These are phyloP conservation scores for Marasmius tenuissimus DNA, from an alignment of 1,284 basidiomycete genomes.

Conservation along the genomic window DNA sequence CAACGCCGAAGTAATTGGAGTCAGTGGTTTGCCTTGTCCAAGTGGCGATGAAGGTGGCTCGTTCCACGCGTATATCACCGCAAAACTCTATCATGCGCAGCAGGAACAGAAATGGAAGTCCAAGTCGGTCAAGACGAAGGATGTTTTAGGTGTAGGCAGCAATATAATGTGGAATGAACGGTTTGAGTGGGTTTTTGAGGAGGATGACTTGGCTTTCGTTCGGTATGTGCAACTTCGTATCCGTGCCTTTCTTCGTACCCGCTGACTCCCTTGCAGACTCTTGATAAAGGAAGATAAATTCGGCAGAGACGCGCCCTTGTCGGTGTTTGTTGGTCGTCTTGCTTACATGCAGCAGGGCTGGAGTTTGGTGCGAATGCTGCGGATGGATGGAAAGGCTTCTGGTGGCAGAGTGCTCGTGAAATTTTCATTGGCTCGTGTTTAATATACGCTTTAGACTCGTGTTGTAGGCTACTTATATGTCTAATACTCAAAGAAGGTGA, in stretches of 20 bases:
- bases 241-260: neutral
- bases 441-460: neutral
- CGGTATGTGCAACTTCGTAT: conserved; percentile 31
- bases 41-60: conserved; percentile 32
- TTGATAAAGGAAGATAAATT: conserved; percentile 39
- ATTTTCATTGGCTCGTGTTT: conserved; percentile 22
- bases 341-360: conserved; percentile 45
- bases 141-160: conserved; percentile 30
- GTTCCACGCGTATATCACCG: conserved; percentile 40
- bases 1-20: conserved; percentile 41
- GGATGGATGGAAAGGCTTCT: conserved; percentile 52
- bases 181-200: conserved; percentile 49
- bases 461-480: neutral
- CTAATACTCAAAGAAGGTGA: neutral
- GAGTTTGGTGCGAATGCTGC: conserved; percentile 51
- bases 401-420: conserved; percentile 47
- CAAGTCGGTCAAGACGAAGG: conserved; percentile 32
- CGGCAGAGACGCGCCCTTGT: conserved; percentile 42
- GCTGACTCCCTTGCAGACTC: conserved; percentile 25
- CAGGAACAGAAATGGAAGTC: conserved; percentile 42
- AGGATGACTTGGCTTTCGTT: conserved; percentile 50
- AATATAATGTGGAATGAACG: conserved; percentile 46
- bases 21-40: conserved; percentile 44
- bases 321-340: conserved; percentile 50
- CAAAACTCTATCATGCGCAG: conserved; percentile 39